phyloP scores from a whole-genome alignment of 2,329 filamentous ascomycete genomes.

The Penicillium sp. region DNA sequence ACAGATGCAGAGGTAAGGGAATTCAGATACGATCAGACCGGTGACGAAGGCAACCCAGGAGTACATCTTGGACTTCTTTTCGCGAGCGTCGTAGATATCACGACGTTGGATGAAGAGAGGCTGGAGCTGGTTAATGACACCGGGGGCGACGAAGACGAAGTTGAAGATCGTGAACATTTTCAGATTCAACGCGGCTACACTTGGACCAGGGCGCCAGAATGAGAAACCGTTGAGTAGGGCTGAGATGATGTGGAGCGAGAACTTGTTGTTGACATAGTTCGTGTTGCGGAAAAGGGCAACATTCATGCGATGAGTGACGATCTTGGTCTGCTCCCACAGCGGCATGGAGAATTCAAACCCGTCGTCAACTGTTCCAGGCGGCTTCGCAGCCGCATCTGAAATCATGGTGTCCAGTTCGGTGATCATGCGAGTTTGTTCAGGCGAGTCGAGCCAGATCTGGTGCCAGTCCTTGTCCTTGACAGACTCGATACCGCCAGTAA shows the following conservation, averaged over 20 bases:
- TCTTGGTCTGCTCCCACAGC: constrained; percentile 11
- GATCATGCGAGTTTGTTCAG: constrained; percentile 7
- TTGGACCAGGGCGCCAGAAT: constrained; percentile 9
- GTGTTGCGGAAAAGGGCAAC: constrained; percentile 10
- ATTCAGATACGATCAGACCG: constrained; percentile 8
- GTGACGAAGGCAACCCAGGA: constrained; percentile 10
- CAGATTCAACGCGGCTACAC: constrained; percentile 3
- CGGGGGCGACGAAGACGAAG: constrained; percentile 12
- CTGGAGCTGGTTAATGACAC: constrained; percentile 12
- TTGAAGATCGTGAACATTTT: constrained; percentile 14
- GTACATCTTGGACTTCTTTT: constrained; percentile 13
- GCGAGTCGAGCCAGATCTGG: constrained; percentile 10
- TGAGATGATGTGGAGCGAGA: constrained; percentile 9
- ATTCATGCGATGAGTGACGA: constrained; percentile 8
- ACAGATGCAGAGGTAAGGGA: constrained; percentile 10
- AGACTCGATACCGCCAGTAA: constrained; percentile 58
- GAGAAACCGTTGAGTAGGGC: constrained; percentile 8
- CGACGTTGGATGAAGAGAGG: constrained; percentile 10
- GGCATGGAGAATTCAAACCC: constrained; percentile 11
- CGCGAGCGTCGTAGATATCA: constrained; percentile 10
- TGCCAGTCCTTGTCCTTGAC: constrained; percentile 15
- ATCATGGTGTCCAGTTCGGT: constrained; percentile 5
- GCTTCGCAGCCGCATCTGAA: constrained; percentile 1
- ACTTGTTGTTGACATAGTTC: constrained; percentile 12
- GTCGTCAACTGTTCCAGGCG: constrained; percentile 9